Conservation (phyloP, 768 basidiomycete species). For the Rhodotorula babjevae region DNA sequence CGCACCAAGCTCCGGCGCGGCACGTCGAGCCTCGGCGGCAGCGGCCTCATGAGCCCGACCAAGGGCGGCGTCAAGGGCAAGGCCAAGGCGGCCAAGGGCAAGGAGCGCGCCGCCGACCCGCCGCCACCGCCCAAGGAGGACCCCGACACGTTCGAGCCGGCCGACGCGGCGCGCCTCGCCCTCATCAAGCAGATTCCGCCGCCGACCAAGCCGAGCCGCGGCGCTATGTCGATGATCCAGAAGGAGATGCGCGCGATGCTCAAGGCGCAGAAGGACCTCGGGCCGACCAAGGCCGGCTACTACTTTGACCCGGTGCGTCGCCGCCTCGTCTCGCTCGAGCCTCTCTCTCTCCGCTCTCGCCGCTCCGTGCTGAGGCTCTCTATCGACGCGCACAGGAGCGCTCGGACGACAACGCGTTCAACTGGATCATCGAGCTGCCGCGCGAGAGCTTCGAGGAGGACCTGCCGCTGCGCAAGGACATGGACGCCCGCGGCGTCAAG, state of each 20-base stretch:
- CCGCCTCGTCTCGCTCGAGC: not conserved
- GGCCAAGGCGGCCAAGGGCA: conserved; percentile 45
- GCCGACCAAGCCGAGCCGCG: conserved; percentile 56
- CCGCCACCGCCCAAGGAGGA: conserved; percentile 23
- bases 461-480: conserved; percentile 61
- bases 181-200: conserved; percentile 58
- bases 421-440: conserved; percentile 63
- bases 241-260: conserved; percentile 62
- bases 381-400: conserved; percentile 9
- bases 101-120: conserved; percentile 50
- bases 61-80: conserved; percentile 5
- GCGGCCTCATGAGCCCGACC: conserved; percentile 32
- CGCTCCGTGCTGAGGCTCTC: not conserved
- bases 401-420: conserved; percentile 32
- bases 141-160: conserved; percentile 55
- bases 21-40: not conserved
- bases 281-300: conserved; percentile 62
- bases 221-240: conserved; percentile 59
- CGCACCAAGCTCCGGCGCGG: conserved; percentile 9
- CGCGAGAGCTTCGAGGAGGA: conserved; percentile 57
- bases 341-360: not conserved
- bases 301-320: conserved; percentile 57
- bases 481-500: conserved; percentile 56
- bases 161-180: conserved; percentile 42
- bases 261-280: conserved; percentile 56